Evolutionary conservation across 768 basidiomycete species (phyloP).

Genomic region (Kwoniella shandongensis): DNA sequence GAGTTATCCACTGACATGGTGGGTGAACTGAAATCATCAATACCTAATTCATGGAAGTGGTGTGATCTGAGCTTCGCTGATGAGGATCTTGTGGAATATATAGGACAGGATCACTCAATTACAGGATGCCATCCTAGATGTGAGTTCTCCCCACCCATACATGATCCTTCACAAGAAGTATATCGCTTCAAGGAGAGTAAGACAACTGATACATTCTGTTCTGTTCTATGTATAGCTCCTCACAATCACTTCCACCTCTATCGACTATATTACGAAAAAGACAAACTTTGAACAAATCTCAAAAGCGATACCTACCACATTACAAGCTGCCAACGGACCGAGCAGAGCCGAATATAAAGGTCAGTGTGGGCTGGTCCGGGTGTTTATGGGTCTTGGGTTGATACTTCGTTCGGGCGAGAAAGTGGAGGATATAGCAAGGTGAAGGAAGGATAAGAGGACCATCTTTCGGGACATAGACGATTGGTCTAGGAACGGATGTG

Average conservation of each 20-base stretch:
- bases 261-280: conserved; percentile 46
- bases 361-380: no score
- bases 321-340: conserved; percentile 28
- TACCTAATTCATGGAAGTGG: not conserved
- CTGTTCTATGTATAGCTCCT: conserved; percentile 41
- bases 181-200: no score
- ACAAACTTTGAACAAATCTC: conserved; percentile 45
- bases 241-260: conserved; percentile 44
- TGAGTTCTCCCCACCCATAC: conserved; percentile 8
- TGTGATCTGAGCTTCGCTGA: no score
- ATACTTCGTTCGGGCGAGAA: not conserved
- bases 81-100: no score
- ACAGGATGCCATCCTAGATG: conserved; percentile 51
- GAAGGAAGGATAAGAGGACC: no score
- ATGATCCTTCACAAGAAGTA: no score
- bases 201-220: no score
- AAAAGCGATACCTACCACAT: conserved; percentile 28
- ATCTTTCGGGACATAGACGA: no score
- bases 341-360: conserved; percentile 34
- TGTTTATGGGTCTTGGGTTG: no score
- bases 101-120: conserved; percentile 51
- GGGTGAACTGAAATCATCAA: conserved; percentile 8
- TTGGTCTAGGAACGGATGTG: no score
- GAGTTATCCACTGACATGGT: conserved; percentile 52
- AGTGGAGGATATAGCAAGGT: not conserved